Conservation (phyloP, 306 rosid species). For the Echinosophora koreensis region DNA sequence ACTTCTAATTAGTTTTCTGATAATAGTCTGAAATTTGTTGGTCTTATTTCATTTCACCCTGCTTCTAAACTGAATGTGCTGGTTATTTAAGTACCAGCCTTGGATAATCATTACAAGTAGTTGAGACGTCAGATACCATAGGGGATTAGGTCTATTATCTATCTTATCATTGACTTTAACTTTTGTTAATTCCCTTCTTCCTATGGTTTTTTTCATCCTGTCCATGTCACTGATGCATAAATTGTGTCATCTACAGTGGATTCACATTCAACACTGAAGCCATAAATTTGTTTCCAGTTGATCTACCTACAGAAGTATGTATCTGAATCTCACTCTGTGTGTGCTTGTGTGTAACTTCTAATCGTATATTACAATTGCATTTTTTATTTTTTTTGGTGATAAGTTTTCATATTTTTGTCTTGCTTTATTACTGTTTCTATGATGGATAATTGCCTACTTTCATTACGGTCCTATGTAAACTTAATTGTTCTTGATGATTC, state of each 20-base stretch:
- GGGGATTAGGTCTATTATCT: slow-evolving; percentile 7
- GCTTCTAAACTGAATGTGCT: slow-evolving; percentile 28
- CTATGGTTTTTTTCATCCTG: neutral
- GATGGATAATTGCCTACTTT: slow-evolving; percentile 28
- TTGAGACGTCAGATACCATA: slow-evolving; percentile 17
- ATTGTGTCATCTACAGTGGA: slow-evolving; percentile 63
- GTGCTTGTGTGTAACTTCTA: slow-evolving; percentile 34
- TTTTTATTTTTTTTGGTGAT: neutral
- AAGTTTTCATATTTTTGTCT: neutral
- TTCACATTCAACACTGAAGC: slow-evolving; percentile 74
- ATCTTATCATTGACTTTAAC: slow-evolving; percentile 34
- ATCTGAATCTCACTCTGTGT: slow-evolving; percentile 33
- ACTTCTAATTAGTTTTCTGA: slow-evolving; percentile 33
- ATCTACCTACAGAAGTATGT: slow-evolving; percentile 73
- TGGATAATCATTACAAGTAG: slow-evolving; percentile 39
- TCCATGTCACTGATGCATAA: slow-evolving; percentile 39
- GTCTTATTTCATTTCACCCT: slow-evolving; percentile 23
- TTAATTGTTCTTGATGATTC: slow-evolving; percentile 29
- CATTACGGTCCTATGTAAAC: neutral
- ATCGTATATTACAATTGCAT: slow-evolving; percentile 22
- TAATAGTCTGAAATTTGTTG: slow-evolving; percentile 25
- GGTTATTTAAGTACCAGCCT: slow-evolving; percentile 20
- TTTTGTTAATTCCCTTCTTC: slow-evolving; percentile 35
- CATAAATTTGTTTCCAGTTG: slow-evolving; percentile 84
- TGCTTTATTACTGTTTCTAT: slow-evolving; percentile 11